Base-by-base conservation (phyloP, 176 grass and related monocot genomes). In the Triticum dicoccoides region DNA sequence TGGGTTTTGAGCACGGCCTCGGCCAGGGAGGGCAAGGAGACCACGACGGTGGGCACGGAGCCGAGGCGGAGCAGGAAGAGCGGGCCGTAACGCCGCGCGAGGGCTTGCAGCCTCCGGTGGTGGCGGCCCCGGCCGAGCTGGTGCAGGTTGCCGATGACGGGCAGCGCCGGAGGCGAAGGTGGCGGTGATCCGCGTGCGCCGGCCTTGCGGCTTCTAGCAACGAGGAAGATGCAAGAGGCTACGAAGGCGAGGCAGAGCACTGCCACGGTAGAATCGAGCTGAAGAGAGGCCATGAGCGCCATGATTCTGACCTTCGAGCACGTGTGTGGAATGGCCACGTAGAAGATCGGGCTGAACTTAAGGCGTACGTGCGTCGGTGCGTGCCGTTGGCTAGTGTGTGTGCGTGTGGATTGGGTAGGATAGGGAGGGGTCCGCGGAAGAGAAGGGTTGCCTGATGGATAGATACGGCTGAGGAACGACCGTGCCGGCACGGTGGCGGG, bases 121-220 rank as follows among this genome's bases (percentile, higher is more conserved):
- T 81, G 85, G 21, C 65, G 61, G 10, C 63, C 81, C 20, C 13
- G 4, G 18, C 85, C 90, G 9, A 95, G 90, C 47, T 85, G 83
- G 87, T 92, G 93, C 8, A 92, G 69, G 85, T 95, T 85, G 20
- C 93, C 93, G 41, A 92, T 72, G 83, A 95, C 8, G 3, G 90
- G 93, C 5, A 95, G 44, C 23, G 58, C 61, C 11, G n/a, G 74
- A 3, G 90, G 93, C 14, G 88, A 88, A 12, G 93, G 93, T 2
- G 78, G 82, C 17, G 29, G 65, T 8, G 23, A 12, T 27, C 72
- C 13, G 24, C 4, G 24, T 3, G 24, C 23, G 42, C 6, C 29
- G 3, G 52, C 21, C 6, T 37, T 78, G 14, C 38, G 49, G 65
- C 30, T 69, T 37, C 52, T 62, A 14, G 13, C 14, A 3, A 41